Percentiles rank a stretch among this genome's conserved stretches.
Conservation (phyloP, 306 rosid species). For the Quercus berberidifolia region DNA sequence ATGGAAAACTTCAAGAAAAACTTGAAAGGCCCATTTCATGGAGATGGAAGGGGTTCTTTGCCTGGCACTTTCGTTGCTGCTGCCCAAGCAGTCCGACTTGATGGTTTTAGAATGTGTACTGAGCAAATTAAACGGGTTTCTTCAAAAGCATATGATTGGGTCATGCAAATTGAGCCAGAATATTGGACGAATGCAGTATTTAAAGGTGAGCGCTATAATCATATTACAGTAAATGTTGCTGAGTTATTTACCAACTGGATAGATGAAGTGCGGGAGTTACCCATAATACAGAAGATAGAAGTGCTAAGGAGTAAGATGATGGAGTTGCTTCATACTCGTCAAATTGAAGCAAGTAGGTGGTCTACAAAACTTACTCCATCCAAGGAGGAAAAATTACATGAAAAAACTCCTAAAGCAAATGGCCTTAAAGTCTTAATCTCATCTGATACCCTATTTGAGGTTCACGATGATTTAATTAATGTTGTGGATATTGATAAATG, state of each 20-base stretch:
- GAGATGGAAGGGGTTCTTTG: slow-evolving; percentile 49
- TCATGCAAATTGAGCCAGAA: slow-evolving; percentile 38
- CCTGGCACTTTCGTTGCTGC: slow-evolving; percentile 38
- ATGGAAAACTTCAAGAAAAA: slow-evolving; percentile 42
- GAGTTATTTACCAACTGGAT: slow-evolving; percentile 39
- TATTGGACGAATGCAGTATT: slow-evolving; percentile 40
- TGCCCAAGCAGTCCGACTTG: slow-evolving; percentile 36
- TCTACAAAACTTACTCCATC: slow-evolving; percentile 41
- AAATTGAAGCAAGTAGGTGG: slow-evolving; percentile 30
- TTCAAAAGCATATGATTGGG: slow-evolving; percentile 43
- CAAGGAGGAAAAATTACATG: slow-evolving; percentile 37
- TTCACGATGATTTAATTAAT: slow-evolving; percentile 42
- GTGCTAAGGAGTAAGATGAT: slow-evolving; percentile 27
- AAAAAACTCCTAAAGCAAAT: slow-evolving; percentile 23
- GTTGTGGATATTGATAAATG: slow-evolving; percentile 43
- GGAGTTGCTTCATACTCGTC: slow-evolving; percentile 31
- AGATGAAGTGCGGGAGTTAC: slow-evolving; percentile 34
- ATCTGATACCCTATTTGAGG: slow-evolving; percentile 53
- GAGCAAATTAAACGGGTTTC: slow-evolving; percentile 51
- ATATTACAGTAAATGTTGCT: slow-evolving; percentile 25
- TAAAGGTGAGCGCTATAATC: slow-evolving; percentile 47
- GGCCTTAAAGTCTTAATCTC: slow-evolving; percentile 45
- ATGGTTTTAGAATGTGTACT: slow-evolving; percentile 25
- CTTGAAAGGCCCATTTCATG: slow-evolving; percentile 49
- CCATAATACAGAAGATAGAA: slow-evolving; percentile 45